phyloP scores from a whole-genome alignment of 2,329 filamentous ascomycete species.

The Trichoderma aggressivum region DNA sequence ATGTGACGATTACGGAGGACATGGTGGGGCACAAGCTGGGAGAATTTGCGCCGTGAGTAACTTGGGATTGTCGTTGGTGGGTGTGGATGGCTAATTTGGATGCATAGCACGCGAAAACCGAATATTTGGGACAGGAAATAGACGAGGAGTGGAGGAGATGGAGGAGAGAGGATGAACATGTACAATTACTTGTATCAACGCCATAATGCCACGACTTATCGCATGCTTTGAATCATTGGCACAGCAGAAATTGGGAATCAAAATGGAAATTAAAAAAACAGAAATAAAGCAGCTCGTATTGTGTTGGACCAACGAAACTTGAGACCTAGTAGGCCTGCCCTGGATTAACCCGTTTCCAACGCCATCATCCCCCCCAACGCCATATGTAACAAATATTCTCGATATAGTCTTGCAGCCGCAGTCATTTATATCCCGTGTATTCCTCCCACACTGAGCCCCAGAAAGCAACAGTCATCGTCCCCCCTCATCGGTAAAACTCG shows the following conservation, averaged over 20 bases:
- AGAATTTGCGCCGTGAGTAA: constrained; percentile 80
- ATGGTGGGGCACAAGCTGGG: constrained; percentile 96
- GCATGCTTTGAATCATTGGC: not conserved
- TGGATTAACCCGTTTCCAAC: not conserved
- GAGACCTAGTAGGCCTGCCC: not conserved
- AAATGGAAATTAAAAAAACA: not conserved
- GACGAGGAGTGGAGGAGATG: constrained; percentile 20
- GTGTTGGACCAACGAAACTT: not conserved
- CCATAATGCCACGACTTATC: constrained; percentile 9
- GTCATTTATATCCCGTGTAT: not conserved
- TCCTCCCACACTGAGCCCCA: not conserved
- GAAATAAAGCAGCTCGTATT: not conserved
- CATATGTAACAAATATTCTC: not conserved
- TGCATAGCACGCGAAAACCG: constrained; percentile 53
- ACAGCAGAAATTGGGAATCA: not conserved
- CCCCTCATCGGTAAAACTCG: constrained; percentile 71
- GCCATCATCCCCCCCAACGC: constrained; percentile 18
- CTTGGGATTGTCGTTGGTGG: not conserved
- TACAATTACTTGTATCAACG: constrained; percentile 33
- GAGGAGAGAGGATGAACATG: constrained; percentile 23
- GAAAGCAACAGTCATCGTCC: not conserved
- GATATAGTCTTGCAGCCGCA: not conserved
- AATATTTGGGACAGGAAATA: constrained; percentile 51
- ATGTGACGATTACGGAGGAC: constrained; percentile 82
- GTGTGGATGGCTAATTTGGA: constrained; percentile 13